These are phyloP conservation scores for Epicoccum sorghinum DNA, from an alignment of 2,329 filamentous ascomycete species.

Conservation along the genomic window DNA sequence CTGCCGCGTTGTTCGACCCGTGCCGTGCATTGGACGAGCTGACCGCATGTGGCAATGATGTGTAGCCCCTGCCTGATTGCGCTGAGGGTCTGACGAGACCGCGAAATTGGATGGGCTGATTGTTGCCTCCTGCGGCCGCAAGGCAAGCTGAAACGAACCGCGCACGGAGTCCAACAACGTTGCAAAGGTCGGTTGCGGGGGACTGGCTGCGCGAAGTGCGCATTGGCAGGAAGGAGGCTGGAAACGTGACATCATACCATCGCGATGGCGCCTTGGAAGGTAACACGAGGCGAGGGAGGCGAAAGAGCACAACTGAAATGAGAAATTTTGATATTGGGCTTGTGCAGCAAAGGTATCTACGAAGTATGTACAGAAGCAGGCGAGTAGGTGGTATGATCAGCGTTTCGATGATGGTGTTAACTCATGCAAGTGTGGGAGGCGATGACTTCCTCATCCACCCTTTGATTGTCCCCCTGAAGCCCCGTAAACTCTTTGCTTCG, in stretches of 20 bases:
- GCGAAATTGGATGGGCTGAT: slow-evolving; percentile 8
- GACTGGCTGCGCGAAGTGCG: slow-evolving; percentile 1
- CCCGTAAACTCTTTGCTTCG: slow-evolving; percentile 17
- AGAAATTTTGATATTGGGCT: neutral
- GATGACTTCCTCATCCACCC: slow-evolving; percentile 18
- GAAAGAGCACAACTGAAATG: neutral
- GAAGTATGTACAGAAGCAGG: slow-evolving; percentile 3
- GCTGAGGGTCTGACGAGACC: slow-evolving; percentile 13
- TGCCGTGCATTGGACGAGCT: slow-evolving; percentile 2
- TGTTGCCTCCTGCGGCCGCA: slow-evolving; percentile 3
- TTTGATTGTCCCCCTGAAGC: slow-evolving; percentile 17
- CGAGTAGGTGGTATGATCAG: neutral
- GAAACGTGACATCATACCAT: slow-evolving; percentile 10
- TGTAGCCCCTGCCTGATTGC: slow-evolving; percentile 8
- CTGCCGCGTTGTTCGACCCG: slow-evolving; percentile 3
- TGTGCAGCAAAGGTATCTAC: neutral
- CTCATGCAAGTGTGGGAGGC: slow-evolving; percentile 4
- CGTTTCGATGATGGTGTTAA: neutral
- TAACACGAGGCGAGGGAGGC: slow-evolving; percentile 1
- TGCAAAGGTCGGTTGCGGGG: slow-evolving; percentile 11
- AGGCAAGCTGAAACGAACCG: slow-evolving; percentile 12
- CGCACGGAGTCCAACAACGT: neutral
- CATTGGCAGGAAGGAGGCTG: slow-evolving; percentile 3
- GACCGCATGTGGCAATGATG: slow-evolving; percentile 15
- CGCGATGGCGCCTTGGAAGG: slow-evolving; percentile 2